Evolutionary conservation across 208 protist species (phyloP), one percentile per base, ranked within the genome.

Genomic region (Trypanosoma lewisi): DNA sequence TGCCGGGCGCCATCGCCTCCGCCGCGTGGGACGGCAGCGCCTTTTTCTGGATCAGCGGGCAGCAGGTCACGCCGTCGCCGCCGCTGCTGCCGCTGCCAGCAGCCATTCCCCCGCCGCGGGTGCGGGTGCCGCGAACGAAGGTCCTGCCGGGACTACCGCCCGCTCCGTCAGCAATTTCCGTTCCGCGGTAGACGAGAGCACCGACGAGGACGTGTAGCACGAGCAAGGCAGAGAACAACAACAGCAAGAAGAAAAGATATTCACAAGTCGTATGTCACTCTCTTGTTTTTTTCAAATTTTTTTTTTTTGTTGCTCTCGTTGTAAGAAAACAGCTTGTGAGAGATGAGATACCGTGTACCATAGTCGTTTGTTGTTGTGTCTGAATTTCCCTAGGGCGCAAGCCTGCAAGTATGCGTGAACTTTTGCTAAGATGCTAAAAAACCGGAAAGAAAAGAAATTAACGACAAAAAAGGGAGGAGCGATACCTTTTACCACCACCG

Each of bases 31-130:
- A 96, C 71, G 84, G 87, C 36, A 68, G 60, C 4, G 77, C 70
- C 19, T 93, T 87, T 63, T 91, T 94, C 53, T 73, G 73, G 69
- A 52, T 63, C 1, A 68, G 81, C 9, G 90, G 90, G 12, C 78
- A 88, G 70, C 68, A 67, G 50, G 73, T 80, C 7, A 86, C 80
- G 9, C 73, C 75, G 4, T 93, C 86, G 1, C 65, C 71, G 36
- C 57, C 54, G 36, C 66, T 74, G 34, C 50, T 33, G 49, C 77
- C 53, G 47, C 80, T 90, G 30, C 81, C 85, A 4, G 53, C 72
- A n/a, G 86, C 89, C 2, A 47, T 90, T 53, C 89, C 89, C 16
- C 89, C 89, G 11, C 89, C 89, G 50, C 81, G 89, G 14, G 50
- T 82, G 45, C 78, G 77, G 21, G 39, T 63, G 44, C 70, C 75